Percentiles rank a stretch among this genome's conserved stretches.
phyloP scores from a whole-genome alignment of 352 stramenopile genomes.

The Phytopythium helicoides region DNA sequence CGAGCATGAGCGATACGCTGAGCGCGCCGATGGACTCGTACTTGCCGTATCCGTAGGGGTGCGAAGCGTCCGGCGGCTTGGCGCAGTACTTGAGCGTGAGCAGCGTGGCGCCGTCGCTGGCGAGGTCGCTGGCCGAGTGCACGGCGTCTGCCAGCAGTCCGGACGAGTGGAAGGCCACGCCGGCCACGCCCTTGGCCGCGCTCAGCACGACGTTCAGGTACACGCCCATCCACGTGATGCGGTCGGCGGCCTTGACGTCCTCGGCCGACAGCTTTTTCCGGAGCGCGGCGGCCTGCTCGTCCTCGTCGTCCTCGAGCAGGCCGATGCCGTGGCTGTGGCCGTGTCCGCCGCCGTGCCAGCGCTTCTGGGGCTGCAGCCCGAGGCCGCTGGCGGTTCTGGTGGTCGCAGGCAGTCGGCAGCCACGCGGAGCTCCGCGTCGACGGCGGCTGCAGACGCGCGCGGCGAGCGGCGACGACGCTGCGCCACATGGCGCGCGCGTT shows the following conservation, averaged over 20 bases:
- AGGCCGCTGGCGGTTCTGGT: neutral
- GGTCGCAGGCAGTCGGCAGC: no score
- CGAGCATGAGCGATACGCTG: conserved; percentile 57
- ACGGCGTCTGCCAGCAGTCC: conserved; percentile 93
- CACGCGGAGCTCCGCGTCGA: no score
- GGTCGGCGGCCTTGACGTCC: conserved; percentile 43
- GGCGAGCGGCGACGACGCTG: neutral
- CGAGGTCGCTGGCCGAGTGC: conserved; percentile 93
- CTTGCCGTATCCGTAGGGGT: conserved; percentile 80
- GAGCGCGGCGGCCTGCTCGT: conserved; percentile 5
- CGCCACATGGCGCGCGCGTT: neutral
- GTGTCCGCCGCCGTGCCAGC: conserved; percentile 25
- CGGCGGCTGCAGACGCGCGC: no score
- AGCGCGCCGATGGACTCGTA: conserved; percentile 73
- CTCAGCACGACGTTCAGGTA: conserved; percentile 71
- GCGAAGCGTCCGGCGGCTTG: conserved; percentile 88
- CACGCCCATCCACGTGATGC: conserved; percentile 71
- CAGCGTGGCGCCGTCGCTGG: conserved; percentile 95
- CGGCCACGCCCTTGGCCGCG: conserved; percentile 63
- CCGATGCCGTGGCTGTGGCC: conserved; percentile 21
- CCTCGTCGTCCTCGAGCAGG: conserved; percentile 26
- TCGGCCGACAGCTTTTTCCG: conserved; percentile 8
- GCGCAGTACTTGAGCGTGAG: conserved; percentile 87
- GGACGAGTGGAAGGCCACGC: conserved; percentile 75
- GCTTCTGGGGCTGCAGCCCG: conserved; percentile 2